Base-by-base conservation (phyloP, 2,329 filamentous ascomycete species). In the Thyridium curvatum region DNA sequence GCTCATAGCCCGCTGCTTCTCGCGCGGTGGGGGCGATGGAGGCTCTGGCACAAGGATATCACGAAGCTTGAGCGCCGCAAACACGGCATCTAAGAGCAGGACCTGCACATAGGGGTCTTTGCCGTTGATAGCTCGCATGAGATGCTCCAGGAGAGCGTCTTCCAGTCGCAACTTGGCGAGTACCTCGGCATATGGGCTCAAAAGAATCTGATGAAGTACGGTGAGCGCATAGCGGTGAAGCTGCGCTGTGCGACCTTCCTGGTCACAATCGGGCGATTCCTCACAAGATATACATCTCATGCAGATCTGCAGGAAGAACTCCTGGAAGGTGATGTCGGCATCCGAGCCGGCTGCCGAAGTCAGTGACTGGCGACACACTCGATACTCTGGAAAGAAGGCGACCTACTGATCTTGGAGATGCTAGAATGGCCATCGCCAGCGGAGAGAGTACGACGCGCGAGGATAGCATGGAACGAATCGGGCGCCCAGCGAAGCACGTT, bases 81-180 rank as follows among this genome's bases (percentile, higher is more conserved):
- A 78, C 3, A 90, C 74, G n/a, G 86, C 80, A 51, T 90, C 85
- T 17, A 96, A 73, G 9, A 95, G 64, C 0, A 88, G 71, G 12
- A 84, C 80, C 52, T 94, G 89, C 1, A 91, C 74, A 38, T 81
- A 81, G 21, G 81, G 74, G 48, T 87, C 85, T 2, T 76, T 64
- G 6, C 73, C 69, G 30, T 70, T 60, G 15, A 88, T 65, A 13
- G 81, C 74, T 50, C 73, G 71, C 18, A 69, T 66, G 6, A 94
- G 70, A 46, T 79, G 75, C 26, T 82, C 77, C 42, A 93, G 82
- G 18, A 95, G 68, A 29, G 77, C 60, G 15, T 77, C 67, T 52
- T 94, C 87, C 9, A 94, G 66, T 39, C 84, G 78, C 8, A 86
- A 59, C n/a, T 70, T 68, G 14, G 72, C 69, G 8, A 89, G 56